Conservation (phyloP, 2,329 filamentous ascomycete genomes). For the Basipetospora chlamydospora region DNA sequence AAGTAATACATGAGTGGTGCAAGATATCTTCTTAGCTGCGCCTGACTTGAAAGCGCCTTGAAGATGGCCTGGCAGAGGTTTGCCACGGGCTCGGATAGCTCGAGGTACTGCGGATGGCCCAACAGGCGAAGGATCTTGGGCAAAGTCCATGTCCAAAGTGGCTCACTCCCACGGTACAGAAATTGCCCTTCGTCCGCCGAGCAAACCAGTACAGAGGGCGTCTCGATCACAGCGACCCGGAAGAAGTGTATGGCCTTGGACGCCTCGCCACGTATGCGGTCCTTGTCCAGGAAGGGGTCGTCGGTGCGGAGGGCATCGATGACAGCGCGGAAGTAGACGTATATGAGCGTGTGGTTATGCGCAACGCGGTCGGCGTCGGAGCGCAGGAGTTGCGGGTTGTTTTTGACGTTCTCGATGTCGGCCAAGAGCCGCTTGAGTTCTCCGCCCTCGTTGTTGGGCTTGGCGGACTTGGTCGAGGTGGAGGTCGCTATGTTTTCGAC, state of each 20-base stretch:
- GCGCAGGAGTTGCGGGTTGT: conserved; percentile 38
- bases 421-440: conserved; percentile 59
- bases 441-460: conserved; percentile 51
- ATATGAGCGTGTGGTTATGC: conserved; percentile 75
- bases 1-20: conserved; percentile 33
- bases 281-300: conserved; percentile 49
- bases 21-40: conserved; percentile 30
- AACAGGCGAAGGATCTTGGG: conserved; percentile 43
- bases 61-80: conserved; percentile 35
- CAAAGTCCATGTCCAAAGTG: conserved; percentile 52
- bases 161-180: conserved; percentile 40
- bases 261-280: conserved; percentile 42
- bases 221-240: conserved; percentile 58
- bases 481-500: conserved; percentile 64
- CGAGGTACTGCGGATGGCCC: conserved; percentile 32
- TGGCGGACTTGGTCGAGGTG: conserved; percentile 29
- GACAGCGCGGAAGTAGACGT: conserved; percentile 67
- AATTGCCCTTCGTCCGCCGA: conserved; percentile 24
- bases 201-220: conserved; percentile 50
- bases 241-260: conserved; percentile 67
- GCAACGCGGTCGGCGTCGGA: conserved; percentile 50
- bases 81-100: conserved; percentile 35
- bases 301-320: conserved; percentile 55
- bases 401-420: conserved; percentile 39
- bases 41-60: conserved; percentile 26